Evolutionary conservation across 495 filamentous ascomycete species (phyloP), one percentile per base, ranked within the genome.

Genomic region (Jackrogersella minutella): DNA sequence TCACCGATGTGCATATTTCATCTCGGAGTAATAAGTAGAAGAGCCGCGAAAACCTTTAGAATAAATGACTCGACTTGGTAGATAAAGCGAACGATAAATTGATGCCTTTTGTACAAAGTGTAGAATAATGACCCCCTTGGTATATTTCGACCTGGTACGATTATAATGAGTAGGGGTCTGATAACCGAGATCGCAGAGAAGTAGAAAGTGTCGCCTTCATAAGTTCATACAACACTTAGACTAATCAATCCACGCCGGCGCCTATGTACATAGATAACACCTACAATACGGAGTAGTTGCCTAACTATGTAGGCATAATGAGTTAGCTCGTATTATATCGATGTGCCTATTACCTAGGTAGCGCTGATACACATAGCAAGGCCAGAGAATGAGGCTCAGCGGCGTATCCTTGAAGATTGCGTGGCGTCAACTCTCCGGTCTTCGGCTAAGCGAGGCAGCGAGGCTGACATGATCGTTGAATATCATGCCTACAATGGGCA

Each of bases 381-480:
- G 22, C 41, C 22, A 26, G 21, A 34, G 30, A 19, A 50, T 67
- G 64, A 67, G 64, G 57, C 64, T 68, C 58, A 56, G 63, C 34
- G 50, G 34, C 34, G 44, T 55, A 52, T 40, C 50, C 31, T 41
- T 24, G 40, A 21, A 53, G 41, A 30, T 22, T 22, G 31, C 46
- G 62, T 65, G 54, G 62, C 54, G 53, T n/a, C n/a, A n/a, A n/a
- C 53, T 5, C 34, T 54, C 26, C 9, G 14, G 17, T 39, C 30
- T 40, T 47, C 37, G 31, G 41, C 34, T 52, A 43, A 17, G 31
- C 22, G 44, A 62, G 57, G 64, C 57, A 46, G 17, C 39, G 31
- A 62, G 57, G 64, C 57, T 57, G 36, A 41, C 31, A 14, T 14
- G 43, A 54, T 40, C 46, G 37, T 46, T 39, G 46, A 28, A 28